These are phyloP conservation scores for Mollisia scopiformis DNA, from an alignment of 2,329 filamentous ascomycete species.

Conservation along the genomic window DNA sequence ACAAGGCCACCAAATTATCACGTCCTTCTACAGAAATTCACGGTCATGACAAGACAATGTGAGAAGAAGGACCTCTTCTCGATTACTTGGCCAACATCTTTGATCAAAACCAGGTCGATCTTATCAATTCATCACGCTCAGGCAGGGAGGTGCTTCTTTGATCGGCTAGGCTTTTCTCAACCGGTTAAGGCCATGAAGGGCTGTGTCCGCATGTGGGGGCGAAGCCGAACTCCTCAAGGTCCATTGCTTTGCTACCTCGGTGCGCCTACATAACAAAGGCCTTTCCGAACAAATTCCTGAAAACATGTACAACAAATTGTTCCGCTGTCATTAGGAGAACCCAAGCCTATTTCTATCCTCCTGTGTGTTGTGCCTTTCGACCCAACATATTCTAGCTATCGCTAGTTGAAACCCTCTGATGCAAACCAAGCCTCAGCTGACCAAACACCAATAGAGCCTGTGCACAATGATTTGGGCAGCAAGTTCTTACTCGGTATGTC, in stretches of 20 bases:
- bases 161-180: neutral
- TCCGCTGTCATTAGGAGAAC: neutral
- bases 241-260: neutral
- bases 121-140: neutral
- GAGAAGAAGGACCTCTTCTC: neutral
- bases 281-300: neutral
- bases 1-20: neutral
- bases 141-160: neutral
- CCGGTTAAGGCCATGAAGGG: neutral
- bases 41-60: neutral
- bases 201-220: neutral
- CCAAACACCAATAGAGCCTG: neutral
- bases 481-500: neutral
- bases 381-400: neutral
- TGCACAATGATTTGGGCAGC: neutral
- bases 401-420: neutral
- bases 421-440: neutral
- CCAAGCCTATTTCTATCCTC: neutral
- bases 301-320: neutral
- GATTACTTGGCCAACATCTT: neutral
- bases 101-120: neutral
- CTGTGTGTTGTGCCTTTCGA: neutral
- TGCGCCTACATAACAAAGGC: neutral
- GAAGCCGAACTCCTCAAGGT: too few species aligned
- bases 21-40: neutral